A percentile compares a stretch with the other conserved stretches of the same genome.
Evolutionary conservation across 1,139 yeast species (phyloP).

Genomic region (Nadsonia starkeyi-henricii): DNA sequence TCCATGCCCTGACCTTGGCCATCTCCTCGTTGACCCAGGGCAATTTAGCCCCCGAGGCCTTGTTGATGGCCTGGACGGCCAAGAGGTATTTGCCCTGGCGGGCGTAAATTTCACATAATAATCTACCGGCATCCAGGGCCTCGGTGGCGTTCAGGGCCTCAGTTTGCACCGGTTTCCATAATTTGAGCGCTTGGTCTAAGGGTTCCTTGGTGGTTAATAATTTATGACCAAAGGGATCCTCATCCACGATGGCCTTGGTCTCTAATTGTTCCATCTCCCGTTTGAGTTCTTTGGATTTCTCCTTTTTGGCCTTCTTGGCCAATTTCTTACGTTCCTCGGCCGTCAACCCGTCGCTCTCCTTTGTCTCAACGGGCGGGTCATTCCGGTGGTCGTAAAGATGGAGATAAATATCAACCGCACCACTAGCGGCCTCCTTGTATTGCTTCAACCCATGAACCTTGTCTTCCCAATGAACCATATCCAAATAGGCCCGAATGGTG

Average conservation of each 20-base stretch:
- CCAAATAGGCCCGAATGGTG: constrained; percentile 70
- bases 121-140: constrained; percentile 23
- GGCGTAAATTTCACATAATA: constrained; percentile 32
- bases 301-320: constrained; percentile 28
- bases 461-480: constrained; percentile 73
- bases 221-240: constrained; percentile 32
- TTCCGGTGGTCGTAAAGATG: constrained; percentile 21
- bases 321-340: constrained; percentile 22
- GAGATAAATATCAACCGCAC: constrained; percentile 47
- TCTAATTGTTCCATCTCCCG: constrained; percentile 25
- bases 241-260: constrained; percentile 27
- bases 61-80: constrained; percentile 31
- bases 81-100: constrained; percentile 32
- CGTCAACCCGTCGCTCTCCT: constrained; percentile 15
- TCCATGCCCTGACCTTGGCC: background rate
- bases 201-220: constrained; percentile 27
- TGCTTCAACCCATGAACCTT: constrained; percentile 52
- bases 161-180: constrained; percentile 24
- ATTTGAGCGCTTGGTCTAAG: constrained; percentile 25
- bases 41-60: constrained; percentile 17
- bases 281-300: constrained; percentile 27
- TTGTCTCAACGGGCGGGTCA: constrained; percentile 8
- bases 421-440: constrained; percentile 54
- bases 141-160: constrained; percentile 20
- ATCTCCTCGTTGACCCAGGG: background rate